Conservation (phyloP, 257 asterid genomes). For the Leonotis leonurus region DNA sequence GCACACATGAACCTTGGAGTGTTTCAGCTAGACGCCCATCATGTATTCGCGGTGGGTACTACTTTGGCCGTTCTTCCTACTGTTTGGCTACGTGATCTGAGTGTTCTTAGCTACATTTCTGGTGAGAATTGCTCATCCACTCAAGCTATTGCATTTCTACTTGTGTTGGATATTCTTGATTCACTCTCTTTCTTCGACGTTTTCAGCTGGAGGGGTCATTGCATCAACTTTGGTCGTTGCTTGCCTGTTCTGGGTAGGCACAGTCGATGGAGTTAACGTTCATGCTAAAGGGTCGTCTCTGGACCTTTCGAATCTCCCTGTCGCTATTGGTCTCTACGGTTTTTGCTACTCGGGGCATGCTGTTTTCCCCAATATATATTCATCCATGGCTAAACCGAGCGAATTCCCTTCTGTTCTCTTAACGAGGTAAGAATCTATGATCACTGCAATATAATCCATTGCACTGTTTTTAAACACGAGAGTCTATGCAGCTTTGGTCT, state of each 20-base stretch:
- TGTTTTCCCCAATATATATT: constrained; percentile 84
- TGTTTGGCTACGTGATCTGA: constrained; percentile 73
- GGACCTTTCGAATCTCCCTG: constrained; percentile 76
- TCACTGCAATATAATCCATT: no score
- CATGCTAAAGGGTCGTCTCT: constrained; percentile 39
- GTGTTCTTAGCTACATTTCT: constrained; percentile 83
- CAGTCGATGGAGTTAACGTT: constrained; percentile 56
- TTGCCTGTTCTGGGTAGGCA: constrained; percentile 87
- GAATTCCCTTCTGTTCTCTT: constrained; percentile 73
- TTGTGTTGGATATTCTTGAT: background rate
- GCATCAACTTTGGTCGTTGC: constrained; percentile 72
- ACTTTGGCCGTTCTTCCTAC: constrained; percentile 86
- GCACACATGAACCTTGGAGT: constrained; percentile 62
- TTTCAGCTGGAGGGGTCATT: constrained; percentile 87
- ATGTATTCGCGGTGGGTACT: constrained; percentile 59
- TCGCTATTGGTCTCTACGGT: constrained; percentile 92
- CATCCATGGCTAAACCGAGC: constrained; percentile 68
- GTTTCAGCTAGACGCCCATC: constrained; percentile 45
- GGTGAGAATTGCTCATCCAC: constrained; percentile 42
- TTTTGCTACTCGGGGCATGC: constrained; percentile 97
- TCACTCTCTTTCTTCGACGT: background rate
- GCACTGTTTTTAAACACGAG: no score
- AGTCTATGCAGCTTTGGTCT: constrained; percentile 58
- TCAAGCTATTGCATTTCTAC: background rate
- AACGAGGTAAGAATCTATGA: constrained; percentile 67